These are phyloP conservation scores for Nematodospora anomalae DNA, from an alignment of 1,139 yeast species.

Conservation along the genomic window DNA sequence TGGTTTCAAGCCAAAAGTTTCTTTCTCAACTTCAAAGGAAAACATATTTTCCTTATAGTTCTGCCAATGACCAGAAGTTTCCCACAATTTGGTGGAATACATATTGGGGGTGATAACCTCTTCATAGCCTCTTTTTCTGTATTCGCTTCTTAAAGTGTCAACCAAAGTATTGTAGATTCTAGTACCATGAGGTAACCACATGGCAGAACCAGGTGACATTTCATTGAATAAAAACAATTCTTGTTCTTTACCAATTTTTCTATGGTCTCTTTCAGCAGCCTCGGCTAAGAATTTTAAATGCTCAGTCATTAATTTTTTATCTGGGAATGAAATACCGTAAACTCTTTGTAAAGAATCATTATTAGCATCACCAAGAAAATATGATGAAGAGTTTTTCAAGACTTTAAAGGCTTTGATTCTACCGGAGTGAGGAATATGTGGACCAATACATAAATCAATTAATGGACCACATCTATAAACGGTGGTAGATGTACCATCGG, in stretches of 20 bases:
- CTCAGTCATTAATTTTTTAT: constrained; percentile 93
- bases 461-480: constrained; percentile 98
- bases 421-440: constrained; percentile 98
- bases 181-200: constrained; percentile 98
- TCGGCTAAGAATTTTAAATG: constrained; percentile 93
- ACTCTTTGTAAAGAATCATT: constrained; percentile 97
- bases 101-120: constrained; percentile 98
- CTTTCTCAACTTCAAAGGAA: constrained; percentile 93
- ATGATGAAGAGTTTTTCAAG: constrained; percentile 93
- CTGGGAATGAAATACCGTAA: constrained; percentile 98
- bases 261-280: constrained; percentile 96
- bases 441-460: constrained; percentile 97
- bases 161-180: constrained; percentile 87
- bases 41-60: constrained; percentile 97
- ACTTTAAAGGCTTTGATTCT: constrained; percentile 92
- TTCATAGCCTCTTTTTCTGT: constrained; percentile 88
- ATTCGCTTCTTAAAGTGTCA: constrained; percentile 76
- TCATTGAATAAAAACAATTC: constrained; percentile 94
- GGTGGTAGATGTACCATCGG: constrained; percentile 94
- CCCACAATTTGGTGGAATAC: constrained; percentile 95
- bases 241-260: constrained; percentile 95
- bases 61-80: constrained; percentile 97
- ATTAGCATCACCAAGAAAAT: constrained; percentile 88
- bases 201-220: constrained; percentile 95
- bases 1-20: constrained; percentile 84